Evolutionary conservation across 306 rosid genomes (phyloP), one percentile per base, ranked within the genome.

Genomic region (Bauhinia variegata): DNA sequence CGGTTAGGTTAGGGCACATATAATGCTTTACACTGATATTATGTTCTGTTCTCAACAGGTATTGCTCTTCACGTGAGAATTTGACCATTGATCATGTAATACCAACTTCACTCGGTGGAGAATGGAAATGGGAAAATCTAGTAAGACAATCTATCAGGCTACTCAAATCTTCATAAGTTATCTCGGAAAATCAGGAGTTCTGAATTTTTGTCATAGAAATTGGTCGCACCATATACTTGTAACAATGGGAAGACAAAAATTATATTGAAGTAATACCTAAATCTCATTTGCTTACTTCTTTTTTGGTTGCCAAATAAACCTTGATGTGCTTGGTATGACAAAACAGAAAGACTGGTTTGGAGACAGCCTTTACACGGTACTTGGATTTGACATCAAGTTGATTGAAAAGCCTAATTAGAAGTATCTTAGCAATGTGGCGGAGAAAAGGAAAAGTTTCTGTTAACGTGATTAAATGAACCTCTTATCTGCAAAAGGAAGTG

Each of bases 61-160:
- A 89, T 77, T 92, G 98, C 78, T 89, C 81, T 66, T 78, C 93
- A 7, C 76, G 41, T 16, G 93, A 92, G 39, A 86, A 90, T 82
- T 84, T 92, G 89, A 92, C 98, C 43, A 89, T 92, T 71, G 98
- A 92, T 76, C 98, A 92, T 48, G 93, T 92, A 70, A 36, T 87
- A 52, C 96, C 96, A 13, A 54, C 63, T 49, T 85, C 96, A 50
- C 80, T 74, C 23, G 98, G 98, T 30, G 98, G 98, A 79, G 85
- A 79, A 81, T 92, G 96, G 98, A 81, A 80, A 53, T 89, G 98
- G 98, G 96, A 92, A 63, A 92, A 92, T 76, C 85, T 92, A 82
- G 98, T 92, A 76, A 76, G 89, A 50, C 42, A 34, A 49, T 60
- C 33, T 60, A 18, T 42, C 72, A 38, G 32, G 37, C 41, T 52